phyloP scores from a whole-genome alignment of 352 stramenopile species.

The Globisporangium spinosum region DNA sequence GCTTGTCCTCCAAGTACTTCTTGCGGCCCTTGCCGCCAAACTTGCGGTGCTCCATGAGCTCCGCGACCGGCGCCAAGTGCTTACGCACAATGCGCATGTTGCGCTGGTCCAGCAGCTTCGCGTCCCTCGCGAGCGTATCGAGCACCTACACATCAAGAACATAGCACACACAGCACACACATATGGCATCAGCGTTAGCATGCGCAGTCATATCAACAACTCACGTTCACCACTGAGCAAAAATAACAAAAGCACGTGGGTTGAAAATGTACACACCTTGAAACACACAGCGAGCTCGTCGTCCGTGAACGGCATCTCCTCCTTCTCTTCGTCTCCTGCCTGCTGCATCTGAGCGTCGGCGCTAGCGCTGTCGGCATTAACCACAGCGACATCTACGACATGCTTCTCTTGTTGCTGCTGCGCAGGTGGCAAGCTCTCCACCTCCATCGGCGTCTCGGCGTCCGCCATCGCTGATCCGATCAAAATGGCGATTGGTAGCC shows the following conservation, averaged over 20 bases:
- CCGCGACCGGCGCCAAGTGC: slow-evolving; percentile 67
- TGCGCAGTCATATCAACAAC: not conserved
- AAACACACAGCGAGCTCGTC: slow-evolving; percentile 54
- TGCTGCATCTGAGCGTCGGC: slow-evolving; percentile 8
- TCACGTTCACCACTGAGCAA: not conserved
- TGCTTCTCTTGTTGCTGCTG: not conserved
- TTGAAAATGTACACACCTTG: slow-evolving; percentile 35
- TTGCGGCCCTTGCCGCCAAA: slow-evolving; percentile 80
- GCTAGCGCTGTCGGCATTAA: not conserved
- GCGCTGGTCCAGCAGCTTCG: slow-evolving; percentile 56
- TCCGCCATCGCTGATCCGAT: slow-evolving; percentile 14
- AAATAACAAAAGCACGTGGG: not conserved
- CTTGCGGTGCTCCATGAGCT: slow-evolving; percentile 82
- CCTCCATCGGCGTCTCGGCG: slow-evolving; percentile 22
- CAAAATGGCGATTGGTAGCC: slow-evolving; percentile 17
- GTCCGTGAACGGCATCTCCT: slow-evolving; percentile 70
- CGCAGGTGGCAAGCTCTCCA: slow-evolving; percentile 36
- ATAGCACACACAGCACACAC: not conserved
- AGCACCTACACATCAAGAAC: slow-evolving; percentile 37
- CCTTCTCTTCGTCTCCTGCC: slow-evolving; percentile 20
- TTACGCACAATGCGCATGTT: slow-evolving; percentile 80
- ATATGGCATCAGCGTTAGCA: not conserved
- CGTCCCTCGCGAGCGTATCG: slow-evolving; percentile 44
- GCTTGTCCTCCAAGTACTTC: slow-evolving; percentile 88
- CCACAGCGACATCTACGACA: not conserved